These are phyloP conservation scores for Cyberlindnera nakhonratchasimensis DNA, from an alignment of 805 yeast species.

Conservation along the genomic window DNA sequence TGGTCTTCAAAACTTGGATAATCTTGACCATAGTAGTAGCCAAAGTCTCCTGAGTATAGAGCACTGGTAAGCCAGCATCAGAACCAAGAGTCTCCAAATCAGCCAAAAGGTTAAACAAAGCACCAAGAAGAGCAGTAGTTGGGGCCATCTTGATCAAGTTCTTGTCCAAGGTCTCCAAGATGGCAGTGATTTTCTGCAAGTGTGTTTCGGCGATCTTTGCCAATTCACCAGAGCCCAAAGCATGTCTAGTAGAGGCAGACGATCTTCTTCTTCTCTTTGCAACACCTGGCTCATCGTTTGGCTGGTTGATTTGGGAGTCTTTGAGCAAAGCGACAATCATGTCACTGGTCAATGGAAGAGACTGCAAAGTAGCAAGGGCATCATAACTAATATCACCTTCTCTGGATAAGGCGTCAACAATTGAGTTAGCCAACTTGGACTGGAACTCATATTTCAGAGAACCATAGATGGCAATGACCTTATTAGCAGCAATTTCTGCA, in stretches of 20 bases:
- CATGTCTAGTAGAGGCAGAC: conserved; percentile 70
- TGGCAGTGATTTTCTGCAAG: conserved; percentile 69
- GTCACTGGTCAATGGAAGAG: conserved; percentile 50
- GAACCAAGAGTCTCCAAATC: conserved; percentile 82
- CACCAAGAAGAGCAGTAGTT: conserved; percentile 44
- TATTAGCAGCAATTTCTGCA: conserved; percentile 46
- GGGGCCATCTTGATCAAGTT: conserved; percentile 29
- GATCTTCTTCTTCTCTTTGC: conserved; percentile 84
- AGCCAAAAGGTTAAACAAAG: conserved; percentile 59
- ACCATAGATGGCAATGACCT: conserved; percentile 53
- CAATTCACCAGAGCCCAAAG: conserved; percentile 66
- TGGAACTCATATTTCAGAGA: conserved; percentile 56
- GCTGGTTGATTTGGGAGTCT: conserved; percentile 53
- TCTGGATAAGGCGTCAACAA: conserved; percentile 53
- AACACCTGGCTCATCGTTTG: conserved; percentile 36
- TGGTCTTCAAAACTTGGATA: conserved; percentile 50
- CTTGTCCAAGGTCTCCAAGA: conserved; percentile 75
- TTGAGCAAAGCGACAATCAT: conserved; percentile 57
- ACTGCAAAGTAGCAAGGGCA: conserved; percentile 50
- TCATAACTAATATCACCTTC: conserved; percentile 44
- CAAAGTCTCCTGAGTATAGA: conserved; percentile 86
- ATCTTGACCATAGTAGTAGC: conserved; percentile 80
- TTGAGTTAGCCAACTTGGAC: conserved; percentile 51
- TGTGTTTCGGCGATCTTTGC: conserved; percentile 74
- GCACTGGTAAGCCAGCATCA: conserved; percentile 88